Base-by-base conservation (phyloP, 805 yeast species). In the Schwanniomyces sp. region DNA sequence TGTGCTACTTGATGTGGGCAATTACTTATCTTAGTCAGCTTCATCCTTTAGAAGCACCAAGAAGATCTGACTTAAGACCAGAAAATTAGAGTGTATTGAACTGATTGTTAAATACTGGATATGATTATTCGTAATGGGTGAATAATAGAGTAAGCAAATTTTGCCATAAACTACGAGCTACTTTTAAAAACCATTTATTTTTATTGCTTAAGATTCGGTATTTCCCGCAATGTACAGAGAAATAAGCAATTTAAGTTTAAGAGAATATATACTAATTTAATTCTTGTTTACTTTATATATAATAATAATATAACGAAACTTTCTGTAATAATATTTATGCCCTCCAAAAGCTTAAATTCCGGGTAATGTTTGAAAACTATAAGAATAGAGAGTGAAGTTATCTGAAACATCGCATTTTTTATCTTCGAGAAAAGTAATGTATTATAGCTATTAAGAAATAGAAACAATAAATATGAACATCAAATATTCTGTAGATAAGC, bases 1-100 rank as follows among this genome's bases (percentile, higher is more conserved):
- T 88, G 91, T 84, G 88, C 72, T 88, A 78, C 65, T 73, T 88
- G 61, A 85, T 88, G 91, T 88, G 95, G 95, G 97, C 97, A 28
- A 84, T 91, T 59, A 91, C 97, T 7, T 91, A 90, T 63, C 74
- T 91, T 54, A 78, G 83, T 48, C 97, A 91, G 65, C 74, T 91
- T 49, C 97, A 91, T 68, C 97, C 97, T 6, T 75, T 91, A 60
- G 96, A 89, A 49, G 90, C 82, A 38, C 97, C 97, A 37, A 87
- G 86, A 65, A 82, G 97, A 59, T 82, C 95, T 1, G 96, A 91
- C 61, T 70, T 91, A 64, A 84, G 97, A 71, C 96, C 95, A 8
- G 96, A 91, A 66, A 52, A 54, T 32, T 32, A 32, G n/a, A 32
- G 11, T 3, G 36, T 11, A 11, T 27, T n/a, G 2, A 37, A 18